A percentile compares a stretch with the other conserved stretches of the same genome.
These are phyloP conservation scores for Trypanosoma melophagium DNA, from an alignment of 208 protist species.

Conservation along the genomic window DNA sequence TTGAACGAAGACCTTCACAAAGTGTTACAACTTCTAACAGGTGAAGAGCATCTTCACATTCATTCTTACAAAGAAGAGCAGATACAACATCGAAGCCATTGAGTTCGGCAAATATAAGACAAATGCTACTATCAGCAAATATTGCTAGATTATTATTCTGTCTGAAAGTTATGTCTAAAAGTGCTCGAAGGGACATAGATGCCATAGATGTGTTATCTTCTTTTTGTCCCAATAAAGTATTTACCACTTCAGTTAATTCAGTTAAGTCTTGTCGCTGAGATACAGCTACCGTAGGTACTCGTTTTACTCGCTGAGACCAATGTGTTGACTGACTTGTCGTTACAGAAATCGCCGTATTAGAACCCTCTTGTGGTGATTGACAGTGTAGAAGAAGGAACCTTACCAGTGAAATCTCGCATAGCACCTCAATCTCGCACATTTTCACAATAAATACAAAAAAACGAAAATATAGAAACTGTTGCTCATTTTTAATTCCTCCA, in stretches of 20 bases:
- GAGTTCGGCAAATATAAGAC: conserved; percentile 30
- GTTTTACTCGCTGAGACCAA: conserved; percentile 19
- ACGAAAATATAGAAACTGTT: conserved; percentile 17
- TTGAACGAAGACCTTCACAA: conserved; percentile 11
- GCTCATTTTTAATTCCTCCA: neutral
- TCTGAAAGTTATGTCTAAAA: conserved; percentile 41
- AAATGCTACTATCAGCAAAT: conserved; percentile 20
- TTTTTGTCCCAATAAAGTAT: conserved; percentile 8
- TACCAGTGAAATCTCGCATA: conserved; percentile 15
- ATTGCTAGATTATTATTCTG: conserved; percentile 24
- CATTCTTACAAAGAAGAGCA: conserved; percentile 10
- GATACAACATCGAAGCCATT: conserved; percentile 38
- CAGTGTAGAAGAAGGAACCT: conserved; percentile 15
- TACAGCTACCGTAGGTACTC: neutral
- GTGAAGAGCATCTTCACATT: conserved; percentile 27
- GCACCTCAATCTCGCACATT: conserved; percentile 21
- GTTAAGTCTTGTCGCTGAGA: neutral
- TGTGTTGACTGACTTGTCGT: neutral
- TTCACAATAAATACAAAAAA: conserved; percentile 26
- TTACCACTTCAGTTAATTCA: neutral
- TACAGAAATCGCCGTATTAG: neutral
- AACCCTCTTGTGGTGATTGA: neutral
- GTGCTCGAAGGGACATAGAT: conserved; percentile 24
- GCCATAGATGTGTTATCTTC: conserved; percentile 23
- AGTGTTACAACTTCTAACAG: conserved; percentile 31